phyloP scores from a whole-genome alignment of 2,329 filamentous ascomycete species.

The Sporothrix globosa region DNA sequence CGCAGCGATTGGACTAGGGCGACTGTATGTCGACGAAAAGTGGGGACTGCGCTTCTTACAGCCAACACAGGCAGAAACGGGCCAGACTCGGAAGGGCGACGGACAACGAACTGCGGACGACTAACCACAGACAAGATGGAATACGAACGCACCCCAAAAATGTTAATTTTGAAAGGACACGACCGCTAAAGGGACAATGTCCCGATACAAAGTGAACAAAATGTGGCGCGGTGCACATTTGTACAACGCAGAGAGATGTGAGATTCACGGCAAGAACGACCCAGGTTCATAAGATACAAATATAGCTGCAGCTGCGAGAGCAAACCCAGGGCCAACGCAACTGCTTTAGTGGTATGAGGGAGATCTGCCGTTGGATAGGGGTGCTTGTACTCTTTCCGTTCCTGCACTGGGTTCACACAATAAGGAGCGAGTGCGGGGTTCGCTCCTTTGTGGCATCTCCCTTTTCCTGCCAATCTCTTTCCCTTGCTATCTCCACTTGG shows the following conservation, averaged over 20 bases:
- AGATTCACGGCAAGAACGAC: background rate
- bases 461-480: background rate
- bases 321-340: background rate
- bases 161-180: background rate
- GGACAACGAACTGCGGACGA: constrained; percentile 21
- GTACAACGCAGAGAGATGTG: constrained; percentile 1
- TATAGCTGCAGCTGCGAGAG: background rate
- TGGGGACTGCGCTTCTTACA: background rate
- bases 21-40: background rate
- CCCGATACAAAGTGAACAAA: constrained; percentile 4
- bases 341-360: constrained; percentile 4
- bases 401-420: constrained; percentile 9
- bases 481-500: background rate
- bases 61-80: background rate
- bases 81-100: constrained; percentile 3
- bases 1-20: constrained; percentile 18
- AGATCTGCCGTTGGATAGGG: background rate
- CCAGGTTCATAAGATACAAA: background rate
- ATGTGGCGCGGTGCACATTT: constrained; percentile 3
- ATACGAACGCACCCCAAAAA: background rate
- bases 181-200: constrained; percentile 22
- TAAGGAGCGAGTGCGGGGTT: constrained; percentile 25
- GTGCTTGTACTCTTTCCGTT: background rate
- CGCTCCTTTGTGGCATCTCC: background rate
- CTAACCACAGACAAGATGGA: constrained; percentile 9